These are phyloP conservation scores for Chrysophaeum taylorii DNA, from an alignment of 352 stramenopile genomes.

Conservation along the genomic window DNA sequence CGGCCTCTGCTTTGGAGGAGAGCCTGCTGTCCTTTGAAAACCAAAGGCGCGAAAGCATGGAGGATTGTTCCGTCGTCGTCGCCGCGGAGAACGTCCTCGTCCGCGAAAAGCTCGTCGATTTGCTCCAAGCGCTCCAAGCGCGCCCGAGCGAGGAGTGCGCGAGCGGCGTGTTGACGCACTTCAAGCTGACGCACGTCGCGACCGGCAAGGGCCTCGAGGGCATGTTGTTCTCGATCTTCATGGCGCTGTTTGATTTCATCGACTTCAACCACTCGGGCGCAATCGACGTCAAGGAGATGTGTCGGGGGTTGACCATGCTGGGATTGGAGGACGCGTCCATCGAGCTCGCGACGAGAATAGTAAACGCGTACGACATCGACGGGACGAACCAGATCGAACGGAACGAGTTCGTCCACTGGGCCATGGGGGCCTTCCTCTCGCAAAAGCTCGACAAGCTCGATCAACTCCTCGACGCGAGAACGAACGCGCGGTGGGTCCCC, in stretches of 20 bases:
- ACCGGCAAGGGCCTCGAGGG: too few relatives aligned
- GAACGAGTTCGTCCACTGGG: slow-evolving; percentile 20
- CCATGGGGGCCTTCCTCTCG: slow-evolving; percentile 16
- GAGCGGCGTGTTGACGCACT: not conserved
- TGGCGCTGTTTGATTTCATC: not conserved
- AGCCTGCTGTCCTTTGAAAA: too few relatives aligned
- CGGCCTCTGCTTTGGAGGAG: too few relatives aligned
- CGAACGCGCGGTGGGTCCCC: not conserved
- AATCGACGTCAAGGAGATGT: not conserved
- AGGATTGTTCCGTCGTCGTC: too few relatives aligned
- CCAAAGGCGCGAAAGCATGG: too few relatives aligned
- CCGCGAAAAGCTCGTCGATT: not conserved
- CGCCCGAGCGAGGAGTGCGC: not conserved
- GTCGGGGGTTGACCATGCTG: not conserved
- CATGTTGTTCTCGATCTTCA: not conserved
- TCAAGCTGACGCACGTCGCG: too few relatives aligned
- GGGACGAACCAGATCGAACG: slow-evolving; percentile 10
- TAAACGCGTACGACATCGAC: slow-evolving; percentile 20
- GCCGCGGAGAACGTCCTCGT: too few relatives aligned
- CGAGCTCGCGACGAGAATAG: not conserved
- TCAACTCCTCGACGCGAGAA: slow-evolving; percentile 12
- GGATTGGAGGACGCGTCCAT: not conserved
- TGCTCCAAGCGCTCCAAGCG: too few relatives aligned
- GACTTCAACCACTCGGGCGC: not conserved
- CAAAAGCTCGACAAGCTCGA: not conserved